Percentiles rank a stretch among this genome's conserved stretches.
Conservation (phyloP, 2,329 filamentous ascomycete genomes). For the Bertia moriformis region DNA sequence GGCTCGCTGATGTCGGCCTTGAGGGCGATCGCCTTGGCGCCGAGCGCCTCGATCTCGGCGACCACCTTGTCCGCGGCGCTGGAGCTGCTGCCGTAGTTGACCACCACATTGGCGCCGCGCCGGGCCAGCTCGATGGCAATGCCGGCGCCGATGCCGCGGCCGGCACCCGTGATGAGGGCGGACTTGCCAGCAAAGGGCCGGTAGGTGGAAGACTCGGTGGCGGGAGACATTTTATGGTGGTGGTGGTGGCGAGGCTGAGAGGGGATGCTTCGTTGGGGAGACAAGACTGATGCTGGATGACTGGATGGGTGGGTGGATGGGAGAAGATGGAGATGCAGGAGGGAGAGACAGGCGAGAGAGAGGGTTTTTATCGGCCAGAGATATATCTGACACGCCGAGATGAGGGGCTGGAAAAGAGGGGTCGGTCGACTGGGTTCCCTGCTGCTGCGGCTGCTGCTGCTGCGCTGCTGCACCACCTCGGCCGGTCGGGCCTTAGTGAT, state of each 20-base stretch:
- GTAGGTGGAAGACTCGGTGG: slow-evolving; percentile 2
- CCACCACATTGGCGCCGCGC: slow-evolving; percentile 47
- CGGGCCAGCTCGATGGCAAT: slow-evolving; percentile 54
- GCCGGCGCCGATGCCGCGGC: slow-evolving; percentile 51
- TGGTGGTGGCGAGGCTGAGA: slow-evolving; percentile 1
- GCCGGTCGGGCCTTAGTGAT: too few species aligned
- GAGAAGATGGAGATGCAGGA: background rate
- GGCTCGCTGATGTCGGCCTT: slow-evolving; percentile 52
- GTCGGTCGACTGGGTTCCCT: too few species aligned
- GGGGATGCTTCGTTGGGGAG: too few species aligned
- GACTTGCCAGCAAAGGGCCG: slow-evolving; percentile 32
- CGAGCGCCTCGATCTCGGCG: slow-evolving; percentile 34
- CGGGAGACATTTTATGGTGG: slow-evolving; percentile 4
- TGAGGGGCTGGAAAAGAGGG: too few species aligned
- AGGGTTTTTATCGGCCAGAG: too few species aligned
- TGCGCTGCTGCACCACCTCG: too few species aligned
- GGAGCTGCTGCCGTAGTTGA: slow-evolving; percentile 50
- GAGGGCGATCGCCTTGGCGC: slow-evolving; percentile 40
- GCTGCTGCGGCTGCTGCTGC: too few species aligned
- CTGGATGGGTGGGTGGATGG: slow-evolving; percentile 1
- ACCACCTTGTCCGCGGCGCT: slow-evolving; percentile 41
- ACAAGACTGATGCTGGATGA: too few species aligned
- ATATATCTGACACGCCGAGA: too few species aligned
- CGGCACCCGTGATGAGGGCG: slow-evolving; percentile 48
- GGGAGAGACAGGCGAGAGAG: too few species aligned